These are phyloP conservation scores for Suillus weaverae DNA, from an alignment of 768 basidiomycete species.

Conservation along the genomic window DNA sequence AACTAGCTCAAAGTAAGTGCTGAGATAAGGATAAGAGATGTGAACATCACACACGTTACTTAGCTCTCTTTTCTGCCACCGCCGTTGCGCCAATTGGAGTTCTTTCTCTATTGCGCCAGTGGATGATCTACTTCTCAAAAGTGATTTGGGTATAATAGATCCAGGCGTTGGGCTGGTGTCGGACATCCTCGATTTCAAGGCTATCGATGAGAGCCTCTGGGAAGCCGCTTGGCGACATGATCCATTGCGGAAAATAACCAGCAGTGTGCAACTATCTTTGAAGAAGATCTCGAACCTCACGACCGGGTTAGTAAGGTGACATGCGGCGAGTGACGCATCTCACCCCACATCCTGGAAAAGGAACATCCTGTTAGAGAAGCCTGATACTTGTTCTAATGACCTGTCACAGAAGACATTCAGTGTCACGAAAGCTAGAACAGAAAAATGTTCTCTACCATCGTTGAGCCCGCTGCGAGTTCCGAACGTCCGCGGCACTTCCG, in stretches of 20 bases:
- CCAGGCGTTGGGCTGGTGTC: conserved; percentile 26
- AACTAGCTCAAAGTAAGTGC: conserved; percentile 49
- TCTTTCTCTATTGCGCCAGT: conserved; percentile 36
- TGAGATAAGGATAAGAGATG: not conserved
- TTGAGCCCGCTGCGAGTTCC: conserved; percentile 77
- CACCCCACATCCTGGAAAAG: conserved; percentile 91
- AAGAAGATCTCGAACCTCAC: conserved; percentile 87
- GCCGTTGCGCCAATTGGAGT: conserved; percentile 67
- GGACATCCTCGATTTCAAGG: conserved; percentile 4
- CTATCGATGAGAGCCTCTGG: conserved; percentile 48
- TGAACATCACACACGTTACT: conserved; percentile 68
- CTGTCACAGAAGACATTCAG: conserved; percentile 38
- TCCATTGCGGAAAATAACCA: conserved; percentile 79
- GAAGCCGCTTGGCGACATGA: conserved; percentile 61
- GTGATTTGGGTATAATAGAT: conserved; percentile 23
- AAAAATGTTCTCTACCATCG: conserved; percentile 59
- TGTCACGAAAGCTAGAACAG: not conserved
- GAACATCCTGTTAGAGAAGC: conserved; percentile 79
- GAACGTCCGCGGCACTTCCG: conserved; percentile 78
- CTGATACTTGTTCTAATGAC: conserved; percentile 76
- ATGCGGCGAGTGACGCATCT: conserved; percentile 31
- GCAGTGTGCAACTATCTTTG: conserved; percentile 84
- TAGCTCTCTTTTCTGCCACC: conserved; percentile 89
- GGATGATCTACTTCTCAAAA: conserved; percentile 20
- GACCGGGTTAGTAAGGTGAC: not conserved